phyloP scores from a whole-genome alignment of 176 grass and related monocot genomes.

The Phyllostachys edulis region DNA sequence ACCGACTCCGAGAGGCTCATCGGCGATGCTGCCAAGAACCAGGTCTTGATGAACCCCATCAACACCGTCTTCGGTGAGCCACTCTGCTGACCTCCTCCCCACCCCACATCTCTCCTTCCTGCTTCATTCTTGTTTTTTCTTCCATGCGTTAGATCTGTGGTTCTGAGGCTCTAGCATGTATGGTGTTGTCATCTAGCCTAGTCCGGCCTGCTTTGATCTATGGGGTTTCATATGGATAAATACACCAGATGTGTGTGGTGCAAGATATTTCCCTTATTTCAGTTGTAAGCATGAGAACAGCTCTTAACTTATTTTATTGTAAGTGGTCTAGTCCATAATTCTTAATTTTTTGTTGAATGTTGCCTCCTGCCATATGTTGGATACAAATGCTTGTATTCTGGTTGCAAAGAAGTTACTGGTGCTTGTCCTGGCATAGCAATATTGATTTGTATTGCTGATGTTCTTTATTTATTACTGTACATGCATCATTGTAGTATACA shows the following conservation, averaged over 20 bases:
- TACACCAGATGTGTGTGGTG: too few relatives aligned
- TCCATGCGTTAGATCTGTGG: neutral
- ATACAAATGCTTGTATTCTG: neutral
- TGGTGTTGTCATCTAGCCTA: too few relatives aligned
- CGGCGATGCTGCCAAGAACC: constrained; percentile 40
- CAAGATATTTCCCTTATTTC: neutral
- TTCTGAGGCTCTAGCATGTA: neutral
- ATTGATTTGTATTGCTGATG: neutral
- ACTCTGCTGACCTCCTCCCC: neutral
- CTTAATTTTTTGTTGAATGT: neutral
- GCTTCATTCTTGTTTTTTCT: neutral
- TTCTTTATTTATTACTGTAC: neutral
- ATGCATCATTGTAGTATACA: too few relatives aligned
- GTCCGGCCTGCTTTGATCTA: too few relatives aligned
- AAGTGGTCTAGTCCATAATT: neutral
- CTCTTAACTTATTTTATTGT: neutral
- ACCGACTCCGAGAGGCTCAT: constrained; percentile 51
- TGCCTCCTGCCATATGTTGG: neutral
- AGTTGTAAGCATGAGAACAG: neutral
- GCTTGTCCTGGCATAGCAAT: neutral
- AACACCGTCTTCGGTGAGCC: constrained; percentile 40
- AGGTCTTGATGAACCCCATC: constrained; percentile 42
- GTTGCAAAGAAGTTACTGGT: neutral
- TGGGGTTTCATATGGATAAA: too few relatives aligned
- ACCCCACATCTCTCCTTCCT: neutral